Conservation (phyloP, 768 basidiomycete species). For the Pulveroboletus frians region DNA sequence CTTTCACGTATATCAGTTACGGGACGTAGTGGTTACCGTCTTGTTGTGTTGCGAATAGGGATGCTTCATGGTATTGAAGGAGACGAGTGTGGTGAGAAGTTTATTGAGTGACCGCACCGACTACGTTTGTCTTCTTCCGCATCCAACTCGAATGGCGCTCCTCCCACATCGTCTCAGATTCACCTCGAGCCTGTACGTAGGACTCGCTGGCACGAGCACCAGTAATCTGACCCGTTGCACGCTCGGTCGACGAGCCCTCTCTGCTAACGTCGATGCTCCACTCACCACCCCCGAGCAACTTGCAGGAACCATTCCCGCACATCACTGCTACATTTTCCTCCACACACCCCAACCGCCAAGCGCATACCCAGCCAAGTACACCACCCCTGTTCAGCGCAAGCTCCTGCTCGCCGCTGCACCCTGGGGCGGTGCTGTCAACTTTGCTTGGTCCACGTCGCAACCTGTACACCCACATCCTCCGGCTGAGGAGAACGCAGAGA, state of each 20-base stretch:
- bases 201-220: background rate
- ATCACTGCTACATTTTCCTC: constrained; percentile 52
- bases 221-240: background rate
- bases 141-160: background rate
- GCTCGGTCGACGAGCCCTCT: constrained; percentile 2
- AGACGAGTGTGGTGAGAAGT: no score
- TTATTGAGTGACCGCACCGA: no score
- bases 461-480: constrained; percentile 7
- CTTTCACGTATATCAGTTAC: no score
- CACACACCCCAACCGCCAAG: constrained; percentile 46
- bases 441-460: constrained; percentile 44
- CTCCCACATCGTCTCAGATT: background rate
- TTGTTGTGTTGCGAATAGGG: no score
- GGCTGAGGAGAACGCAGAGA: constrained; percentile 9
- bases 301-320: constrained; percentile 48
- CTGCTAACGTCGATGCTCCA: background rate
- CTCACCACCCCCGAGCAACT: constrained; percentile 24
- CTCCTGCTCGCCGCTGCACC: constrained; percentile 40
- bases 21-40: no score
- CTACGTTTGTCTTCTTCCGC: background rate
- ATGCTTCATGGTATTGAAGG: no score
- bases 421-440: constrained; percentile 58
- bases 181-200: background rate
- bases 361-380: constrained; percentile 42
- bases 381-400: constrained; percentile 46